A percentile compares a stretch with the other conserved stretches of the same genome.
Conservation (phyloP, 2,329 filamentous ascomycete species). For the Incumbomyces delicatus region DNA sequence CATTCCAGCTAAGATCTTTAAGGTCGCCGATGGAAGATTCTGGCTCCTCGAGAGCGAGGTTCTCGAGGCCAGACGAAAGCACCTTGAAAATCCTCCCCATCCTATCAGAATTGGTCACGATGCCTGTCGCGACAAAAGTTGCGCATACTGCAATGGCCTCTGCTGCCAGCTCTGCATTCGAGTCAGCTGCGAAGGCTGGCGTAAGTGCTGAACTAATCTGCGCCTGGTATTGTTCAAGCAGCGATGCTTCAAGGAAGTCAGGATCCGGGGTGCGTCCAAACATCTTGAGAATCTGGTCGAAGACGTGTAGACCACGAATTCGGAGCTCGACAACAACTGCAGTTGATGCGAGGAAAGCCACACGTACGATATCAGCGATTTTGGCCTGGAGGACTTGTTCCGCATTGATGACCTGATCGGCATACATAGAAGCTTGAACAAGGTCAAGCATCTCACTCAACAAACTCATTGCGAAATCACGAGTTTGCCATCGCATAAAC, state of each 20-base stretch:
- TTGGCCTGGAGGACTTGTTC: conserved; percentile 69
- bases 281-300: conserved; percentile 81
- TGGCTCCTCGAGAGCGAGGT: conserved; percentile 45
- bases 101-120: conserved; percentile 93
- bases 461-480: conserved; percentile 85
- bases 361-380: conserved; percentile 86
- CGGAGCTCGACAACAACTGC: conserved; percentile 82
- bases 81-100: conserved; percentile 98
- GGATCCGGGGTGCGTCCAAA: conserved; percentile 94
- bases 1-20: conserved; percentile 85
- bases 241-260: conserved; percentile 92
- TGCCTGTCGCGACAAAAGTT: conserved; percentile 94
- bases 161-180: conserved; percentile 86
- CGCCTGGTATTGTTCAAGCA: conserved; percentile 95
- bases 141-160: conserved; percentile 96
- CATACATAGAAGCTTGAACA: conserved; percentile 66
- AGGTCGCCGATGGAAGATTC: conserved; percentile 65
- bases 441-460: conserved; percentile 72
- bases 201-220: conserved; percentile 96
- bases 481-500: conserved; percentile 86
- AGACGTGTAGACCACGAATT: conserved; percentile 85
- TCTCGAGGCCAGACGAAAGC: conserved; percentile 79
- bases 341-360: conserved; percentile 95
- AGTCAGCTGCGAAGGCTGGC: conserved; percentile 90
- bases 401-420: conserved; percentile 67